Base-by-base conservation (phyloP, 1,284 basidiomycete genomes). In the Fomitopsis betulina region DNA sequence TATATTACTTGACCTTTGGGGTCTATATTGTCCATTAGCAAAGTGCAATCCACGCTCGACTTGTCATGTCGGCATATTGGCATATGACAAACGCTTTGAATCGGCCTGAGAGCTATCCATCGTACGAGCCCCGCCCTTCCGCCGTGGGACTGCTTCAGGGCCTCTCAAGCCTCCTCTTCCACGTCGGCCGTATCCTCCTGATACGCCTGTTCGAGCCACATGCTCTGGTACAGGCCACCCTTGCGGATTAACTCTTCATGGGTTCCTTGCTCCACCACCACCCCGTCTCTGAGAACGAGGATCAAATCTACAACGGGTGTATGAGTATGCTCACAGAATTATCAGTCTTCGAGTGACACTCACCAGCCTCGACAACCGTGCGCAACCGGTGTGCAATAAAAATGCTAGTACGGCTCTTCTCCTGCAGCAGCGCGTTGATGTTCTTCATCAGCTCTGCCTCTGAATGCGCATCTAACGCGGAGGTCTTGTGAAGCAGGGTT, bases 361-460 rank as follows among this genome's bases (percentile, higher is more conserved):
- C 62, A 86, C 91, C 91, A 10, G 94, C 84, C 73, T 97, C 94
- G 37, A 94, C 87, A 32, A 98, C 87, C 0, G 96, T 98, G 33
- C 93, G 83, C 45, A 98, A 74, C 45, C 94, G 85, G 70, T 97
- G 95, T 0, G 95, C 95, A 60, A 98, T 94, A 70, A 99, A 98
- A 62, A 99, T 93, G 60, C 93, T 94, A 8, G 96, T 99, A 55
- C 94, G 84, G 7, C 83, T 79, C 64, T 88, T 87, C 63, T 88
- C 85, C 27, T 91, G 74, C 23, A 99, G 76, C 0, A 86, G 87
- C 17, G 75, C 78, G 68, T 98, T 92, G 73, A 99, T 93, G 68
- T 97, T 98, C 64, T 86, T 83, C 95, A 98, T 98, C 54, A 99
- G 77, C 70, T 97, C 96, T 0, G 89, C 84, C 72, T 98, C 96